These are phyloP conservation scores for Whalleya microplaca DNA, from an alignment of 2,329 filamentous ascomycete genomes.

Conservation along the genomic window DNA sequence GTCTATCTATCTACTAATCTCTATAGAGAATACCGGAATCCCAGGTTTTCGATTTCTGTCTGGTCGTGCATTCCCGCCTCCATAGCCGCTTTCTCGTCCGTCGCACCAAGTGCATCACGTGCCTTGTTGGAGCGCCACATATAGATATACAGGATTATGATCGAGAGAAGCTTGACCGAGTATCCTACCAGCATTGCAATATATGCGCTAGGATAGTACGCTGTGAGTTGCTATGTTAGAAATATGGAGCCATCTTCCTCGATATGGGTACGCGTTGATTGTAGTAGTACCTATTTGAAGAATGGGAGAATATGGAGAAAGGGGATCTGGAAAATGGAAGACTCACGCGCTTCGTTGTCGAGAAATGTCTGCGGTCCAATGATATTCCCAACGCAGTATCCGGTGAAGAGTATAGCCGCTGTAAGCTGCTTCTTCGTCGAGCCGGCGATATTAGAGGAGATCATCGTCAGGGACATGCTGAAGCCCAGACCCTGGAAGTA, in stretches of 20 bases:
- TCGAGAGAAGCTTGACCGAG: constrained; percentile 52
- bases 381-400: constrained; percentile 37
- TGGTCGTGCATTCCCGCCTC: constrained; percentile 59
- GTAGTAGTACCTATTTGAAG: constrained; percentile 22
- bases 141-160: constrained; percentile 56
- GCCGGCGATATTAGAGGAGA: constrained; percentile 40
- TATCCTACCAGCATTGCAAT: constrained; percentile 60
- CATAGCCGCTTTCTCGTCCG: constrained; percentile 54
- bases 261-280: background rate
- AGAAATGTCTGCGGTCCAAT: constrained; percentile 43
- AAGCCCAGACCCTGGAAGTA: constrained; percentile 40
- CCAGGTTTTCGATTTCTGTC: constrained; percentile 59
- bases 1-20: background rate
- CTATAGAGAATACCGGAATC: constrained; percentile 55
- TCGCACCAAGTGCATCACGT: constrained; percentile 46
- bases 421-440: constrained; percentile 42
- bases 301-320: constrained; percentile 18
- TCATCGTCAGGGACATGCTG: constrained; percentile 39
- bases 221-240: constrained; percentile 12
- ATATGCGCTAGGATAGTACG: constrained; percentile 38
- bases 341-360: constrained; percentile 44
- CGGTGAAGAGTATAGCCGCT: constrained; percentile 38
- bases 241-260: background rate
- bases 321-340: background rate
- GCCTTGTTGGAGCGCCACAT: constrained; percentile 59